Conservation (phyloP, 2,329 filamentous ascomycete genomes). For the Hypoxylon sp. region DNA sequence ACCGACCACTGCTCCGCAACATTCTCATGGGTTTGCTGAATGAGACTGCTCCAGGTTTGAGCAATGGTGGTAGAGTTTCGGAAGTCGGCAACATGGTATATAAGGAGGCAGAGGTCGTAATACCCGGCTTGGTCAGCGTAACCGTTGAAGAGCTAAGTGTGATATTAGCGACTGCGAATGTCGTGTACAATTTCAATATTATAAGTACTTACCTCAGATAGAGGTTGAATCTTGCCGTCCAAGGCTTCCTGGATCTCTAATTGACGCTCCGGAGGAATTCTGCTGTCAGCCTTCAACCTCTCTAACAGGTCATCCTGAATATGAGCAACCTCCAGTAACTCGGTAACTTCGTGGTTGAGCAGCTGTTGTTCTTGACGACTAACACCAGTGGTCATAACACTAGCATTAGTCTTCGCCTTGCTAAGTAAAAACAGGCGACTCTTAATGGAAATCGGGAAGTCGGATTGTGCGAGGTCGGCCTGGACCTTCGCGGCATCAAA, state of each 20-base stretch:
- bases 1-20: conserved; percentile 60
- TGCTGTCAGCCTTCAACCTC: conserved; percentile 78
- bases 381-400: conserved; percentile 82
- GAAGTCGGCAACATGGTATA: conserved; percentile 93
- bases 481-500: conserved; percentile 92
- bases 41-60: conserved; percentile 85
- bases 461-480: conserved; percentile 84
- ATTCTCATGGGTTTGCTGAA: conserved; percentile 78
- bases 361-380: conserved; percentile 86
- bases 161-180: conserved; percentile 26
- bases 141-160: conserved; percentile 83
- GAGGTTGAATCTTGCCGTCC: conserved; percentile 81
- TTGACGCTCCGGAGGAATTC: conserved; percentile 75
- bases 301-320: conserved; percentile 94
- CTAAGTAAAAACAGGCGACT: conserved; percentile 91
- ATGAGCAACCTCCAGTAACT: conserved; percentile 91
- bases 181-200: background rate
- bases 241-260: conserved; percentile 76
- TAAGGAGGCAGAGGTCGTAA: conserved; percentile 92
- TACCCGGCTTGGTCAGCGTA: conserved; percentile 94
- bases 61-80: conserved; percentile 88
- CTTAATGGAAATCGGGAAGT: conserved; percentile 83
- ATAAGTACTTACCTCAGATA: conserved; percentile 77
- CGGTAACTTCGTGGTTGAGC: conserved; percentile 85
- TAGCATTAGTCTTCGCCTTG: conserved; percentile 91